Conservation (phyloP, 352 stramenopile species). For the Globisporangium nunn region DNA sequence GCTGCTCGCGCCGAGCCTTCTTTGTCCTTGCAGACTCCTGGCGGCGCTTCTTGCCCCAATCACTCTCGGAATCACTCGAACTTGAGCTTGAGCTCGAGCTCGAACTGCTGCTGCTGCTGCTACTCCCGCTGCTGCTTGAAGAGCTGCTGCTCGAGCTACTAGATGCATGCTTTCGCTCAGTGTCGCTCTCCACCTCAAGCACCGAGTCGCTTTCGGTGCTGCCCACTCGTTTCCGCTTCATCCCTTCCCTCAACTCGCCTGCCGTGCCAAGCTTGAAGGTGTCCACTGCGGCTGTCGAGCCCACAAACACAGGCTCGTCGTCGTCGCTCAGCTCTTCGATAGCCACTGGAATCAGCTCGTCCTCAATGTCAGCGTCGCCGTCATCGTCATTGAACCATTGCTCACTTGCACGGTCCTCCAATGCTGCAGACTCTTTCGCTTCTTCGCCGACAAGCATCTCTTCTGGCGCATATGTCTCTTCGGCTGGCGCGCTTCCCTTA, state of each 20-base stretch:
- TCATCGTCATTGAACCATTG: slow-evolving; percentile 14
- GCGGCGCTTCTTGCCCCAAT: slow-evolving; percentile 10
- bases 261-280: neutral
- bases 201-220: slow-evolving; percentile 22
- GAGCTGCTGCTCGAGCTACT: slow-evolving; percentile 16
- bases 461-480: neutral
- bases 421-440: neutral
- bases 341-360: slow-evolving; percentile 7
- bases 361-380: slow-evolving; percentile 3
- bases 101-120: slow-evolving; percentile 12
- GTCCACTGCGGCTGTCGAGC: slow-evolving; percentile 1
- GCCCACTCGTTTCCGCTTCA: slow-evolving; percentile 12
- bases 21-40: neutral
- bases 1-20: slow-evolving; percentile 8
- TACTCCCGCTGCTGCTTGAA: slow-evolving; percentile 17
- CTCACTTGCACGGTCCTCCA: slow-evolving; percentile 1
- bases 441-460: neutral
- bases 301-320: slow-evolving; percentile 10
- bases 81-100: slow-evolving; percentile 12
- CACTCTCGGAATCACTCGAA: slow-evolving; percentile 13
- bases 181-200: slow-evolving; percentile 14
- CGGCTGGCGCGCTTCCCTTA: neutral
- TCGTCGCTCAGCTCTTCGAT: slow-evolving; percentile 6
- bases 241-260: neutral
- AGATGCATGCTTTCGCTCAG: slow-evolving; percentile 9